Evolutionary conservation across 2,329 filamentous ascomycete genomes (phyloP), one percentile per base, ranked within the genome.

Genomic region (Exophiala aquamarina): DNA sequence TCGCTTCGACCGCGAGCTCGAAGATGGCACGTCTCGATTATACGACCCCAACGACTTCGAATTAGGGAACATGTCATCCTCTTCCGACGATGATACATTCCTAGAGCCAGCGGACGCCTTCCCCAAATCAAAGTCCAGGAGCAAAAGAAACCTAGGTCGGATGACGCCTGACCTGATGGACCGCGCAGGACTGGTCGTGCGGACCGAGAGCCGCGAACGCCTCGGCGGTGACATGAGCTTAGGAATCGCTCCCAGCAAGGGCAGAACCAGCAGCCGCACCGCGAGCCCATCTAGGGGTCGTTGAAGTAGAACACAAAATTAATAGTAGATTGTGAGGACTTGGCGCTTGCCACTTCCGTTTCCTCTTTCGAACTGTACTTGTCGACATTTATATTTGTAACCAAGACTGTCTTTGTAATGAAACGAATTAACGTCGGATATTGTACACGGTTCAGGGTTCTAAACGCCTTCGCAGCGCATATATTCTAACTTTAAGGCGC

Each of bases 121-220:
- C 17, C n/a, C 28, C 14, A 43, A 36, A 23, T 33, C 47, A 6
- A 37, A 19, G 79, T 84, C 39, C 81, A 82, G 47, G 81, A 84
- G 1, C 73, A 79, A 23, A 74, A 81, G 2, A 26, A 38, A 45
- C 15, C 23, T 66, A 60, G 63, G 63, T 58, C 42, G 63, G 55
- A 17, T 56, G 21, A 48, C 20, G 14, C 45, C 52, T 19, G 44
- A 72, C 54, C 64, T 73, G 8, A 78, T 80, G 56, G 78, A 81
- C 45, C 69, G 89, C 31, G 83, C 80, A 37, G 91, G 91, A 1
- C 66, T 96, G 54, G 83, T 88, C 44, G 80, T 89, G 2, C 75
- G 92, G 57, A 94, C 88, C 0, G 92, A 96, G 63, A 95, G 89
- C 63, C 77, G 89, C 43, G 93, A 97, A 63, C 77, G 88, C 48